Base-by-base conservation (phyloP, 1,284 basidiomycete species). In the Ceratobasidium theobromae region DNA sequence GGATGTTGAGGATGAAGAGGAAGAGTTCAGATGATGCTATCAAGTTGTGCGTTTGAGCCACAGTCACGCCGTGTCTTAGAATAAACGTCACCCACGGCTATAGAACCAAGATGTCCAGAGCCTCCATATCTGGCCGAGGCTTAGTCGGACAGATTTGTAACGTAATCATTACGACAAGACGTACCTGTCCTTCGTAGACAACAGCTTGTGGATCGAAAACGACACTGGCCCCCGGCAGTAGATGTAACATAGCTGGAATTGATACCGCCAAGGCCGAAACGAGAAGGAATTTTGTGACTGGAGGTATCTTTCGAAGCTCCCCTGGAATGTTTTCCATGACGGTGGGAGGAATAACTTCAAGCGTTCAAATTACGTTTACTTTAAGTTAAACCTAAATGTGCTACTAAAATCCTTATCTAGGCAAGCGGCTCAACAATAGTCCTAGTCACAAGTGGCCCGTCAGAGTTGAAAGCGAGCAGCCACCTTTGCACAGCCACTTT, bases 291-390 rank as follows among this genome's bases (percentile, higher is more conserved):
- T 92, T 84, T 1, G 93, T 95, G 21, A 95, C 88, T 49, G 91
- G 88, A 0, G 93, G 93, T 1, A 95, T 91, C 77, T 93, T 92
- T 70, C 79, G 81, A 58, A 93, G 75, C 77, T 92, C 89, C 48
- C 46, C 49, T 11, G 35, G 48, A n/a, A 32, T 28, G n/a, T 53
- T 48, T 16, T 64, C 60, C 60, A 64, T 64, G 5, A 12, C 18
- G 18, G 18, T 64, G 46, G 35, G 53, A n/a, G n/a, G n/a, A n/a
- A n/a, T n/a, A n/a, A n/a, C n/a, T n/a, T n/a, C n/a, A n/a, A n/a
- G n/a, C n/a, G n/a, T n/a, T n/a, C n/a, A n/a, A n/a, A n/a, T n/a
- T n/a, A n/a, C n/a, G n/a, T n/a, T n/a, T n/a, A n/a, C n/a, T n/a
- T n/a, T n/a, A n/a, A n/a, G n/a, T n/a, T n/a, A n/a, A n/a, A n/a